Conservation (phyloP, 1,284 basidiomycete species). For the Marasmius tenuissimus region DNA sequence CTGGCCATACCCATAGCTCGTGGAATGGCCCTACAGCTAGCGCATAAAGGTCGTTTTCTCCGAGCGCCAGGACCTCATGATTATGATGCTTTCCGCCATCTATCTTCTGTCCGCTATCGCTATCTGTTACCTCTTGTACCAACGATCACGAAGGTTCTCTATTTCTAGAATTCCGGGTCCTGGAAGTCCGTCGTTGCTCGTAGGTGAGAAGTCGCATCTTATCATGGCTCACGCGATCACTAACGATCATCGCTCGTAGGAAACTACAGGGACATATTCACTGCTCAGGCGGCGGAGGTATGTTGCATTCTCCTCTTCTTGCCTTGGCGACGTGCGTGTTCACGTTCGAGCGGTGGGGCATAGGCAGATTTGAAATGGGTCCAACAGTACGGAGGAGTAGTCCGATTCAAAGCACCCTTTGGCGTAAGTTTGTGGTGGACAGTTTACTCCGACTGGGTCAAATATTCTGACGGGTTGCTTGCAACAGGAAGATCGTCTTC, state of each 20-base stretch:
- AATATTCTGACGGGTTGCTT: not conserved
- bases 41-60: too few relatives aligned
- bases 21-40: too few relatives aligned
- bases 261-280: not conserved
- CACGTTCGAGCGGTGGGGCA: not conserved
- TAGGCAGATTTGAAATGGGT: slow-evolving; percentile 8
- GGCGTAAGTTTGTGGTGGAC: not conserved
- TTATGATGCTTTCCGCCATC: too few relatives aligned
- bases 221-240: not conserved
- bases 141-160: not conserved
- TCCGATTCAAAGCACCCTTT: slow-evolving; percentile 3
- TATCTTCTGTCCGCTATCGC: not conserved
- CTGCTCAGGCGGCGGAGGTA: not conserved
- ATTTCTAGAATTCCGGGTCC: not conserved
- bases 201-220: not conserved
- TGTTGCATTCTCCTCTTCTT: not conserved
- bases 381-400: not conserved
- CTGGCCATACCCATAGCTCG: too few relatives aligned
- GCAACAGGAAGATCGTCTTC: slow-evolving; percentile 13
- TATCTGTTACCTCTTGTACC: not conserved
- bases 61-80: too few relatives aligned
- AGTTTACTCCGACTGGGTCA: not conserved
- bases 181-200: not conserved
- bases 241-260: not conserved
- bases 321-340: not conserved